Evolutionary conservation across 163 green algal species (phyloP), one percentile per base, ranked within the genome.

Genomic region (Prototheca wickerhamii): DNA sequence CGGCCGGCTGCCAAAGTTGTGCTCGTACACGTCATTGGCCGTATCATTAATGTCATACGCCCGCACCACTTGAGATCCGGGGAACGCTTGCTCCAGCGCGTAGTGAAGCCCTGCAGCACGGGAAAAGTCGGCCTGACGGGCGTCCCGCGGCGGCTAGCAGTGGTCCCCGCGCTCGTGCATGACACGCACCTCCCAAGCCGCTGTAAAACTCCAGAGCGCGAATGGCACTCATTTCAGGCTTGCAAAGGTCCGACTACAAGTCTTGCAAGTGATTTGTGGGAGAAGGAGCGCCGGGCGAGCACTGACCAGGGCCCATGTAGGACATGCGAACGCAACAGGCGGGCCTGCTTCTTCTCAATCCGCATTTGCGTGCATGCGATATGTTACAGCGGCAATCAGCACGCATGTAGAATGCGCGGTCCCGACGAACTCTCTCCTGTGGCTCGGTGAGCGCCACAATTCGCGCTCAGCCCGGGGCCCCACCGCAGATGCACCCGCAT

Each of bases 31-130:
- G 32, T 74, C 71, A 42, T 91, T 91, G 10, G 84, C 87, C 21
- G 80, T 40, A 31, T 80, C 65, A 67, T 88, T 88, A 49, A 94
- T 79, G 58, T 94, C 87, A 51, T 91, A 94, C 4, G 84, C 78
- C 4, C 25, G 69, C 4, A 88, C 65, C 7, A 91, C 74, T 3
- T 58, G 5, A 0, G 73, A 72, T 20, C 61, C 4, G 28, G 74
- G 72, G 1, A 35, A 25, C 3, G 69, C 78, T 25, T 35, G n/a
- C 15, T 68, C 52, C 40, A 90, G 43, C 0, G 74, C 78, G 55
- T 79, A 88, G 61, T 84, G 80, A 74, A 91, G 78, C 50, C 79
- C 82, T 74, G 61, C 26, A 61, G 15, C n/a, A 26, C 26, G 50
- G 17, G 62, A 40, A 29, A 37, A 23, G 55, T 17, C 10, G 29